These are phyloP conservation scores for Debaryomyces prosopidis DNA, from an alignment of 805 yeast genomes.

Conservation along the genomic window DNA sequence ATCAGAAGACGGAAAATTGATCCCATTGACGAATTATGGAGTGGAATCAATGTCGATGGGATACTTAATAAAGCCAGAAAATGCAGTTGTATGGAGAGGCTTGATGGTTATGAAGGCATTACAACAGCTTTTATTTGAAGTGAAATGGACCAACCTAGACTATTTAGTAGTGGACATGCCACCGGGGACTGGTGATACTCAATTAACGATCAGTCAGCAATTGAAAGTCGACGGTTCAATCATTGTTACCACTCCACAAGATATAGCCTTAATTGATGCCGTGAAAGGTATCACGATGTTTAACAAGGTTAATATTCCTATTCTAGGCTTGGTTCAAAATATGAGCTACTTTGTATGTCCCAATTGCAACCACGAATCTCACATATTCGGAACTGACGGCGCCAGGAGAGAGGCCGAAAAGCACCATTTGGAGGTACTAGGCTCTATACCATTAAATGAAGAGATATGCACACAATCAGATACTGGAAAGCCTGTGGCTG, in stretches of 20 bases:
- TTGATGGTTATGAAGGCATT: slow-evolving; percentile 84
- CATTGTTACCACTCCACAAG: slow-evolving; percentile 85
- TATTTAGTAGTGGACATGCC: slow-evolving; percentile 80
- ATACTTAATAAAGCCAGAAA: slow-evolving; percentile 62
- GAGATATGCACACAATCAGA: slow-evolving; percentile 64
- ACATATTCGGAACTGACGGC: slow-evolving; percentile 72
- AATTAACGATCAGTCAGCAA: slow-evolving; percentile 78
- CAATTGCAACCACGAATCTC: slow-evolving; percentile 70
- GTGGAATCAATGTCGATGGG: slow-evolving; percentile 90
- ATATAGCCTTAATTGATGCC: slow-evolving; percentile 78
- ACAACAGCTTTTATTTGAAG: slow-evolving; percentile 81
- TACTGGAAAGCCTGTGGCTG: slow-evolving; percentile 61
- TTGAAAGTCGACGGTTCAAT: slow-evolving; percentile 76
- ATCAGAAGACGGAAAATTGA: slow-evolving; percentile 49
- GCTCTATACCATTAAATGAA: slow-evolving; percentile 65
- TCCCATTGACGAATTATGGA: slow-evolving; percentile 74
- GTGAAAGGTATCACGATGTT: slow-evolving; percentile 81
- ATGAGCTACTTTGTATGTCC: slow-evolving; percentile 81
- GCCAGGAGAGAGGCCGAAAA: slow-evolving; percentile 50
- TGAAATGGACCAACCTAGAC: slow-evolving; percentile 70
- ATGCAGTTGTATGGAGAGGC: slow-evolving; percentile 84
- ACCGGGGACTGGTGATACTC: slow-evolving; percentile 91
- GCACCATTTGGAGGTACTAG: slow-evolving; percentile 53
- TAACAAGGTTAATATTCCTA: slow-evolving; percentile 66
- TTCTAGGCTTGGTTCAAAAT: slow-evolving; percentile 76